Percentiles rank a stretch among this genome's conserved stretches.
phyloP scores from a whole-genome alignment of 345 rosid genomes.

The Euclidium syriacum region DNA sequence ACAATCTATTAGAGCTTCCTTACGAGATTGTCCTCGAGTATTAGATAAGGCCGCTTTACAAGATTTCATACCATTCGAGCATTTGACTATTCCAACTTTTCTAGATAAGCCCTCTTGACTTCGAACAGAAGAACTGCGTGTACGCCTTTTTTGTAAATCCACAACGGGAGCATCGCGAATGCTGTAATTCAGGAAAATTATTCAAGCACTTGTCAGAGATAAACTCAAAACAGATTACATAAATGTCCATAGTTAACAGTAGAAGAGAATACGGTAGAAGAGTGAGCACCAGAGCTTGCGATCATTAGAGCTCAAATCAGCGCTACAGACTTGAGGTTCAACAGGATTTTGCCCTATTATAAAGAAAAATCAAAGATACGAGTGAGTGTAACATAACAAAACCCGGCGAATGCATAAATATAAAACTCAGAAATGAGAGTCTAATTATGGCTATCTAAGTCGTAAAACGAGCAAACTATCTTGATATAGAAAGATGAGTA shows the following conservation, averaged over 20 bases:
- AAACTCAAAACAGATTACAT: slow-evolving; percentile 16
- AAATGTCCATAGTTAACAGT: slow-evolving; percentile 4
- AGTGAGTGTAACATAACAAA: neutral
- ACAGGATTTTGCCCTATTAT: slow-evolving; percentile 45
- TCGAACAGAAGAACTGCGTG: slow-evolving; percentile 52
- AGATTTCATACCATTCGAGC: slow-evolving; percentile 15
- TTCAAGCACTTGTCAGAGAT: slow-evolving; percentile 26
- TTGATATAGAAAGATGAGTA: neutral
- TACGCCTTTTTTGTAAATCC: slow-evolving; percentile 66
- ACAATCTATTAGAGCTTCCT: neutral
- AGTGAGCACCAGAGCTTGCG: slow-evolving; percentile 52
- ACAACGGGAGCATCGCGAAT: slow-evolving; percentile 48
- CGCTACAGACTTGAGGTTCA: slow-evolving; percentile 42
- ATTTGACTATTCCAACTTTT: slow-evolving; percentile 32
- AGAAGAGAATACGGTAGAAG: slow-evolving; percentile 2
- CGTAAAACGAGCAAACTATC: neutral
- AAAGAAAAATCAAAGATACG: slow-evolving; percentile 14
- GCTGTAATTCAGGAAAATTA: slow-evolving; percentile 42
- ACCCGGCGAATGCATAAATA: neutral
- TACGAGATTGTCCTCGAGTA: neutral
- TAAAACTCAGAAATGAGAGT: neutral
- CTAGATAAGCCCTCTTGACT: slow-evolving; percentile 38
- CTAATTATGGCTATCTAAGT: neutral
- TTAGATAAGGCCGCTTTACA: neutral
- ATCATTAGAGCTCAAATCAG: slow-evolving; percentile 42